Conservation (phyloP, 108 stramenopile species). For the Discostella stelligeroides region DNA sequence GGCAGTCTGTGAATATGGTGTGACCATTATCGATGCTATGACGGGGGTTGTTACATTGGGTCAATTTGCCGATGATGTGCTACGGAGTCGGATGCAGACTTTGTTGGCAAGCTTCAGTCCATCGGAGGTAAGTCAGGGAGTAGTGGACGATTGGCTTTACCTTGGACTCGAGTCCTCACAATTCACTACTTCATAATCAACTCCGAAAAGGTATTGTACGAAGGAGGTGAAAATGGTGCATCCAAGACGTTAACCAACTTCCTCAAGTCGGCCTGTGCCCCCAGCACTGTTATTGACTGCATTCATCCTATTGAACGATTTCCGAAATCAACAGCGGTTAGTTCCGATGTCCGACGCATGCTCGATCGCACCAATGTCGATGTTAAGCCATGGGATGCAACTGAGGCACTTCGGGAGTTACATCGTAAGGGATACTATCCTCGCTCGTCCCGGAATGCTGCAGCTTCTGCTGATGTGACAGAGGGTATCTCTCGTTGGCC, state of each 20-base stretch:
- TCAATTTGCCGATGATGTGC: constrained; percentile 96
- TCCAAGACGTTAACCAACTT: constrained; percentile 54
- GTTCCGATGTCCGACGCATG: constrained; percentile 51
- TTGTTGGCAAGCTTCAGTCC: constrained; percentile 82
- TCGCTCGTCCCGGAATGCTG: constrained; percentile 51
- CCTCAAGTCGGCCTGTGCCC: constrained; percentile 45
- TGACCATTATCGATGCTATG: constrained; percentile 91
- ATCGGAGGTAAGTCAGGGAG: constrained; percentile 73
- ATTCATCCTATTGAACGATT: constrained; percentile 57
- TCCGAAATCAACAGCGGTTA: constrained; percentile 78
- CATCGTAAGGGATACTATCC: constrained; percentile 85
- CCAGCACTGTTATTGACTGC: constrained; percentile 46
- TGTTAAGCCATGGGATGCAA: constrained; percentile 85
- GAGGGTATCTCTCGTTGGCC: constrained; percentile 77
- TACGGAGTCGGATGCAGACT: constrained; percentile 92
- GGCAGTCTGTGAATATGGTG: constrained; percentile 91
- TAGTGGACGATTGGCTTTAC: neutral
- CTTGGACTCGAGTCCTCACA: neutral
- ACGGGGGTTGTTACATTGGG: constrained; percentile 88
- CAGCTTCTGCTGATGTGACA: constrained; percentile 13
- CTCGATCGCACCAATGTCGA: constrained; percentile 51
- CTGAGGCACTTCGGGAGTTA: constrained; percentile 76
- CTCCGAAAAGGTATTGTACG: constrained; percentile 52
- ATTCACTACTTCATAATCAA: constrained; percentile 6
- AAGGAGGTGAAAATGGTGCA: constrained; percentile 58